Evolutionary conservation across 176 grass and related monocot species (phyloP).

Genomic region (Aegilops umbellulata): DNA sequence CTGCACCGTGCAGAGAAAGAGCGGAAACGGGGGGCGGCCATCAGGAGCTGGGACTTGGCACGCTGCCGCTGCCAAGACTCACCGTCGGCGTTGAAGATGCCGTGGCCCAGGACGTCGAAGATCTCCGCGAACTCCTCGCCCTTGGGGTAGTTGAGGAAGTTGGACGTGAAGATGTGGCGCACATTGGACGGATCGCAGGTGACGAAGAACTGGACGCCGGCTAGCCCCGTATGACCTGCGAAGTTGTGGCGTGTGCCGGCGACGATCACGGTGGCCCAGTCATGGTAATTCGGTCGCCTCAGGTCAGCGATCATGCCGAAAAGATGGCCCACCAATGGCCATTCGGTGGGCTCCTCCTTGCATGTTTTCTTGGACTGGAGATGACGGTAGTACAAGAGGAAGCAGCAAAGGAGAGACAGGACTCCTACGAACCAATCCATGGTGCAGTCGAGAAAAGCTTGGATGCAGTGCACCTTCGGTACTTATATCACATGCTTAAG

Average conservation of each 20-base stretch:
- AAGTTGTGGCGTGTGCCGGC: constrained; percentile 20
- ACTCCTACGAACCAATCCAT: neutral
- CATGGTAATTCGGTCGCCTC: constrained; percentile 18
- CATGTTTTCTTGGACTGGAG: constrained; percentile 29
- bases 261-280: constrained; percentile 33
- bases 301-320: constrained; percentile 28
- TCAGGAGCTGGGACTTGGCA: constrained; percentile 34
- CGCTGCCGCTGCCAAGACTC: constrained; percentile 52
- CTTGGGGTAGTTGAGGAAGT: constrained; percentile 66
- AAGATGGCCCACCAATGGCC: constrained; percentile 44
- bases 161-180: constrained; percentile 54
- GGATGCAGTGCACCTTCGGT: no score
- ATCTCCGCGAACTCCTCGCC: constrained; percentile 50
- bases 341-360: constrained; percentile 29
- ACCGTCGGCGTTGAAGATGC: constrained; percentile 70
- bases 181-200: constrained; percentile 59
- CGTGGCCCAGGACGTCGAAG: constrained; percentile 58
- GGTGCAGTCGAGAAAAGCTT: no score
- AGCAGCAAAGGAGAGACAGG: neutral
- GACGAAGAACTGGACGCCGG: constrained; percentile 19
- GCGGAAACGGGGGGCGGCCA: constrained; percentile 27
- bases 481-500: no score
- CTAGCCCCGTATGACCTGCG: neutral
- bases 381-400: constrained; percentile 1
- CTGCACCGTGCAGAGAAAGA: constrained; percentile 16